Evolutionary conservation across 306 rosid species (phyloP), one percentile per base, ranked within the genome.

Genomic region (Cucurbita pepo): DNA sequence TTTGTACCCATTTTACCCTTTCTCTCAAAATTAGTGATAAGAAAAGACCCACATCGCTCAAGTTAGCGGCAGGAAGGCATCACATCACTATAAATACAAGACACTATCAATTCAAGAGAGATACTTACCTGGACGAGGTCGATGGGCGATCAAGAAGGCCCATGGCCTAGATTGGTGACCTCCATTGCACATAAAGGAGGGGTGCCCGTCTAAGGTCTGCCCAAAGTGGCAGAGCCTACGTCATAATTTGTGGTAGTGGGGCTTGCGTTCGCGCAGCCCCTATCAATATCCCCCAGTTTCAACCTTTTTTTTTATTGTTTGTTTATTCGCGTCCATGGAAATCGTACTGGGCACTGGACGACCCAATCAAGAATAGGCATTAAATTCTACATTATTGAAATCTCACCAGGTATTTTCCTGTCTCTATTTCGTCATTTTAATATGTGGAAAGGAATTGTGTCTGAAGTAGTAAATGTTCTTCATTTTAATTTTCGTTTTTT

Each of bases 241-340:
- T 89, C 86, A 81, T 82, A 76, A 85, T 89, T 85, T 89, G 80
- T 87, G 59, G 65, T 13, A 10, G 78, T 10, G 77, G 87, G 82
- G 85, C 88, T 70, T 82, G 90, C 83, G 87, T 85, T 58, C 78
- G 90, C 81, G 88, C 88, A 60, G 88, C 86, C 87, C 81, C 82
- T 78, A 1, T 48, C 54, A 14, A 14, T 14, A 14, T 14, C 0
- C 8, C 0, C 18, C 3, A 50, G 18, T 14, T 0, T 5, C 3
- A 50, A 50, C 34, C 34, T 21, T 21, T 21, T 30, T 30, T 30
- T 30, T 30, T 2, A 30, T 30, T 30, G 34, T 3, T 30, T 30
- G 34, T 0, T 30, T 30, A 30, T 30, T 30, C 0, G 34, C 34
- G 34, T 30, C 34, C 34, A 30, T 30, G 34, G 34, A 30, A 30